A percentile compares a stretch with the other conserved stretches of the same genome.
These are phyloP conservation scores for Solidago caesia DNA, from an alignment of 129 eudicot genomes.

Conservation along the genomic window DNA sequence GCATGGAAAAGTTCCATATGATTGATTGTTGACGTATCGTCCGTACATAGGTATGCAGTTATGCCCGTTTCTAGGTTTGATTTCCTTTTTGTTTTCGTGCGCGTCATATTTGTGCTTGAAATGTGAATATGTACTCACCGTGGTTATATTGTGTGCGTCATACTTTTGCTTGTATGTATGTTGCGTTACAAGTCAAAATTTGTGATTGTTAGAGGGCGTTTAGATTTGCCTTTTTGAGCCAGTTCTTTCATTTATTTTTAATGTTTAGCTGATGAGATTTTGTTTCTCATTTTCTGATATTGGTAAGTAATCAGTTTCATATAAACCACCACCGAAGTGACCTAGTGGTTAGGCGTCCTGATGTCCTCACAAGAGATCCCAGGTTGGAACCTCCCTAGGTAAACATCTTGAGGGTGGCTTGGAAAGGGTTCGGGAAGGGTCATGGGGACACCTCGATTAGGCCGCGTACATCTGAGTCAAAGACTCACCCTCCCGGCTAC, in stretches of 20 bases:
- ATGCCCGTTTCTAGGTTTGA: conserved; percentile 4
- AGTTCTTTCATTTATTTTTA: too few relatives aligned
- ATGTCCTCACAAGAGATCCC: too few relatives aligned
- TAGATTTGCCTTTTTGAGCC: too few relatives aligned
- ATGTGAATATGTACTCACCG: conserved; percentile 8
- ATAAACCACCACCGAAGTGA: neutral
- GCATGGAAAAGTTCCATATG: conserved; percentile 1
- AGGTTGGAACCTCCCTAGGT: too few relatives aligned
- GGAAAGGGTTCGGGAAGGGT: too few relatives aligned
- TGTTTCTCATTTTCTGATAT: neutral
- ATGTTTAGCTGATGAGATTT: neutral
- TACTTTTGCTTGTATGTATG: neutral
- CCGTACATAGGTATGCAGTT: conserved; percentile 17
- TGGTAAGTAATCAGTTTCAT: neutral
- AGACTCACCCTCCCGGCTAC: too few relatives aligned
- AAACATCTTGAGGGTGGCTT: too few relatives aligned
- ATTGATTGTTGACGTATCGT: conserved; percentile 11
- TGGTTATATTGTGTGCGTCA: neutral
- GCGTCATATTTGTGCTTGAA: conserved; percentile 10
- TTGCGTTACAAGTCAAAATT: too few relatives aligned
- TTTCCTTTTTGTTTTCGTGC: conserved; percentile 10
- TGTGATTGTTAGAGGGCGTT: too few relatives aligned
- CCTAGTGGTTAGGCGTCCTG: too few relatives aligned
- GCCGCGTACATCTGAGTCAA: too few relatives aligned
- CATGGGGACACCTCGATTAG: too few relatives aligned